Percentiles rank a stretch among this genome's conserved stretches.
phyloP scores from a whole-genome alignment of 257 asterid genomes.

The Eustoma russellianum region DNA sequence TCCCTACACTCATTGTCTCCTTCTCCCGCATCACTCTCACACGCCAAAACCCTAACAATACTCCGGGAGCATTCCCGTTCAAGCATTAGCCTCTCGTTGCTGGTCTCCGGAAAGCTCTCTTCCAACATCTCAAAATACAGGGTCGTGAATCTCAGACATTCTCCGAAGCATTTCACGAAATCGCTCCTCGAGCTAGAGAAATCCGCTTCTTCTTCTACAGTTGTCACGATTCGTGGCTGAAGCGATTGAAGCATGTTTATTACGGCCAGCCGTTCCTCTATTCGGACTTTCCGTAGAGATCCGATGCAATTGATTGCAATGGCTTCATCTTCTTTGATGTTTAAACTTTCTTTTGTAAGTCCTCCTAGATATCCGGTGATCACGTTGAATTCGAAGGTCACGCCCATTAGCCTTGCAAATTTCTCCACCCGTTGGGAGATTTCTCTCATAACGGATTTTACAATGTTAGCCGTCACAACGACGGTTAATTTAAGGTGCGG shows the following conservation, averaged over 20 bases:
- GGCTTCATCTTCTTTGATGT: slow-evolving; percentile 54
- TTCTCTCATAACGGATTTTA: slow-evolving; percentile 55
- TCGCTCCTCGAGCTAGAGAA: slow-evolving; percentile 33
- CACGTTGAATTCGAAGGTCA: slow-evolving; percentile 72
- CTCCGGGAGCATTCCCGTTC: slow-evolving; percentile 72
- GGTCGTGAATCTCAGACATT: slow-evolving; percentile 67
- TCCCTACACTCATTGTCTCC: slow-evolving; percentile 55
- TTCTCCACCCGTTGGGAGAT: slow-evolving; percentile 74
- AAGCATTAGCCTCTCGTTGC: slow-evolving; percentile 65
- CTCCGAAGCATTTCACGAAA: slow-evolving; percentile 57
- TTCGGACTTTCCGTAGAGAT: slow-evolving; percentile 30
- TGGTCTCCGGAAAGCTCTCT: slow-evolving; percentile 56
- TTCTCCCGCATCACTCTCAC: slow-evolving; percentile 29
- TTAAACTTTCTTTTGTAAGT: slow-evolving; percentile 42
- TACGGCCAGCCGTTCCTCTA: slow-evolving; percentile 22
- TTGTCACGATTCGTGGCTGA: slow-evolving; percentile 52
- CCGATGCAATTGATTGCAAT: slow-evolving; percentile 64
- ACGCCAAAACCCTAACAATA: slow-evolving; percentile 73
- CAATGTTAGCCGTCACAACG: slow-evolving; percentile 34
- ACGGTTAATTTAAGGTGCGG: slow-evolving; percentile 65
- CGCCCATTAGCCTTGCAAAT: slow-evolving; percentile 88
- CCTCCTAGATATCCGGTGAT: slow-evolving; percentile 33
- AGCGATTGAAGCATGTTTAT: slow-evolving; percentile 35
- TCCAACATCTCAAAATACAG: slow-evolving; percentile 68
- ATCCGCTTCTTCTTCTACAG: slow-evolving; percentile 83